A percentile compares a stretch with the other conserved stretches of the same genome.
phyloP scores from a whole-genome alignment of 192 early-diverging fungal species.

The Podochytrium sp. region DNA sequence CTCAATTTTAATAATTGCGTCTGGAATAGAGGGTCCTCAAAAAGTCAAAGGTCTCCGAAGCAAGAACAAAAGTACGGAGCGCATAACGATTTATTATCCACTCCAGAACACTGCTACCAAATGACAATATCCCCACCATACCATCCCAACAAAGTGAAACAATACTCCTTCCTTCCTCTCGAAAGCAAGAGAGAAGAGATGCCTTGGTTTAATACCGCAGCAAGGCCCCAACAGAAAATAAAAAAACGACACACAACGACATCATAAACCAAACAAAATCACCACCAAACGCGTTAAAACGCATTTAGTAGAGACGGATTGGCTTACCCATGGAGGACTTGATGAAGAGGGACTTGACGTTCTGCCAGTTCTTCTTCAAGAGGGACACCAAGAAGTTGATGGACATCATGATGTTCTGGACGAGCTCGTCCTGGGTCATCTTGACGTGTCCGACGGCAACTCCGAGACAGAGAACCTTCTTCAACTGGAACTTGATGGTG shows the following conservation, averaged over 20 bases:
- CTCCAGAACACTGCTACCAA: slow-evolving; percentile 32
- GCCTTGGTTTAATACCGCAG: slow-evolving; percentile 21
- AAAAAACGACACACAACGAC: slow-evolving; percentile 14
- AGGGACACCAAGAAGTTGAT: slow-evolving; percentile 98
- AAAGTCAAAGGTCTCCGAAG: too few species aligned
- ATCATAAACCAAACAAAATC: slow-evolving; percentile 9
- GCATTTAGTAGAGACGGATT: slow-evolving; percentile 80
- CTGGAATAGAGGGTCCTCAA: too few species aligned
- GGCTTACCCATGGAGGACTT: slow-evolving; percentile 98
- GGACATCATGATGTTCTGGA: slow-evolving; percentile 96
- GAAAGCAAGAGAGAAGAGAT: slow-evolving; percentile 22
- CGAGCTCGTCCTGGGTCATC: slow-evolving; percentile 93
- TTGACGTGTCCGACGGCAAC: slow-evolving; percentile 94
- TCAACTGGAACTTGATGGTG: slow-evolving; percentile 99
- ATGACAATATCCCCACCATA: background rate
- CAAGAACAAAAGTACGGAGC: too few species aligned
- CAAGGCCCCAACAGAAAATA: slow-evolving; percentile 25
- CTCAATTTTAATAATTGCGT: too few species aligned
- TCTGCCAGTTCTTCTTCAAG: slow-evolving; percentile 99
- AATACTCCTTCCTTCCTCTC: background rate
- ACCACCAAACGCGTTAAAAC: background rate
- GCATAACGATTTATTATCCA: too few species aligned
- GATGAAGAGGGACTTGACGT: slow-evolving; percentile 97
- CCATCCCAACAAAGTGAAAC: background rate
- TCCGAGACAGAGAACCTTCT: slow-evolving; percentile 98